Conservation (phyloP, 306 rosid species). For the Inga laurina region DNA sequence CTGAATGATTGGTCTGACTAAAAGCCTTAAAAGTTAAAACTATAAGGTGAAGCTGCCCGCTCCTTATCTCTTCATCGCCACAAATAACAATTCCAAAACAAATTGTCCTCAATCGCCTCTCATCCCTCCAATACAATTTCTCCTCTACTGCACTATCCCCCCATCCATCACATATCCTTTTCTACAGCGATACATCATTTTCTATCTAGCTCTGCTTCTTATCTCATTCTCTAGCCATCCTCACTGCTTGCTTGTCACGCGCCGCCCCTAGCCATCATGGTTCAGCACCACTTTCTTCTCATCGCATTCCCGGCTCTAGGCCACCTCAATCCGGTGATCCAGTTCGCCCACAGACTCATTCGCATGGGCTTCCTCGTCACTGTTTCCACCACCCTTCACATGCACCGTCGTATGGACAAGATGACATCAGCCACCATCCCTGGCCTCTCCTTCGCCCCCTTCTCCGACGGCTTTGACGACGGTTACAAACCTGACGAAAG, state of each 20-base stretch:
- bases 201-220: background rate
- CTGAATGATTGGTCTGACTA: too few relatives aligned
- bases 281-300: conserved; percentile 39
- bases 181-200: too few relatives aligned
- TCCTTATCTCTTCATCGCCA: background rate
- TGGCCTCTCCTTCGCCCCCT: conserved; percentile 34
- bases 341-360: conserved; percentile 42
- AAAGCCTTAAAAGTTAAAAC: too few relatives aligned
- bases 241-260: background rate
- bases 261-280: conserved; percentile 20
- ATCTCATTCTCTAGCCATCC: background rate
- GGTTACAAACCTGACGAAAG: background rate
- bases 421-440: background rate
- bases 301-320: conserved; percentile 48
- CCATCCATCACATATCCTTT: too few relatives aligned
- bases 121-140: background rate
- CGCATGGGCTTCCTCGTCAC: conserved; percentile 43
- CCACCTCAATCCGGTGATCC: conserved; percentile 55
- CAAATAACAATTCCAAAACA: background rate
- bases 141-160: background rate
- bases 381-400: conserved; percentile 21
- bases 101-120: too few relatives aligned
- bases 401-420: conserved; percentile 32
- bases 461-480: conserved; percentile 55
- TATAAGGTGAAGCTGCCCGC: background rate